Percentiles rank a stretch among this genome's conserved stretches.
These are phyloP conservation scores for Euphorbia peplus DNA, from an alignment of 345 rosid species.

Conservation along the genomic window DNA sequence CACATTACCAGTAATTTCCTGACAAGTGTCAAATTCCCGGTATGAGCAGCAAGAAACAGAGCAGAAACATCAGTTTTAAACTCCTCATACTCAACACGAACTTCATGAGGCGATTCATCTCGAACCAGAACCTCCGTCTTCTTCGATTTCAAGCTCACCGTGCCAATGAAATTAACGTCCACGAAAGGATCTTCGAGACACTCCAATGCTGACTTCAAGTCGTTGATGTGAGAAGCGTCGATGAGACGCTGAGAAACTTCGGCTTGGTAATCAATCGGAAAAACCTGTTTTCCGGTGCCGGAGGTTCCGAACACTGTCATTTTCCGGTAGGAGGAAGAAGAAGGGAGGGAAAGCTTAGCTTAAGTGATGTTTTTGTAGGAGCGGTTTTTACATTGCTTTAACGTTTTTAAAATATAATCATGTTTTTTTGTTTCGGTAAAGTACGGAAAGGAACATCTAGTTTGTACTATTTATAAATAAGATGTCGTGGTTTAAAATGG, in stretches of 20 bases:
- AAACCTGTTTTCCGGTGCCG: slow-evolving; percentile 16
- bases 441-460: no score
- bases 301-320: slow-evolving; percentile 19
- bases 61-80: slow-evolving; percentile 86
- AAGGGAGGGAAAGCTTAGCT: background rate
- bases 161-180: slow-evolving; percentile 86
- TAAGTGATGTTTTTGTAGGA: slow-evolving; percentile 1
- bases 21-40: slow-evolving; percentile 68
- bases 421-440: no score
- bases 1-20: slow-evolving; percentile 69
- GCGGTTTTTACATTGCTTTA: background rate
- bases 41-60: slow-evolving; percentile 78
- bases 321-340: background rate
- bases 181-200: slow-evolving; percentile 65
- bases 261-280: slow-evolving; percentile 15
- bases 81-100: slow-evolving; percentile 71
- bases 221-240: slow-evolving; percentile 19
- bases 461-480: no score
- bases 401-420: background rate
- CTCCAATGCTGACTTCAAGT: slow-evolving; percentile 32
- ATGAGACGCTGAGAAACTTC: slow-evolving; percentile 24
- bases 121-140: slow-evolving; percentile 59
- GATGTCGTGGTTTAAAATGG: no score
- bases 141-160: slow-evolving; percentile 68
- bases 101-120: slow-evolving; percentile 63